A percentile compares a stretch with the other conserved stretches of the same genome.
Evolutionary conservation across 148 eudicot species (phyloP).

Genomic region (Polygonum aviculare): DNA sequence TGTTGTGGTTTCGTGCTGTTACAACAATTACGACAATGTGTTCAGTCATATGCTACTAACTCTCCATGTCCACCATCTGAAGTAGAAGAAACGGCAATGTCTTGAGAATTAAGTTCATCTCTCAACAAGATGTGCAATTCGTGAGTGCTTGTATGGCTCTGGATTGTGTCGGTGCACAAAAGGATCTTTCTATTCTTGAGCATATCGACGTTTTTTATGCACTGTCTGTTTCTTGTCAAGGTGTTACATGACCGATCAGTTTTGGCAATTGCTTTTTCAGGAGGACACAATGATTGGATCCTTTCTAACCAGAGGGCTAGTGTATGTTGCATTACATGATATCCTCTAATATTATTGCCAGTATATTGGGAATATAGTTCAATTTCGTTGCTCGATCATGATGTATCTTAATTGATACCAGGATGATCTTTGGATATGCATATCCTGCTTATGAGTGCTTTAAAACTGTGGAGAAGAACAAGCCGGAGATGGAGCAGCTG

Average conservation of each 20-base stretch:
- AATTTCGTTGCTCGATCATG: background rate
- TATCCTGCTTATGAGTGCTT: constrained; percentile 93
- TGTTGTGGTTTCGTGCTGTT: background rate
- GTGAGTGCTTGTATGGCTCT: background rate
- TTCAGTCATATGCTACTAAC: background rate
- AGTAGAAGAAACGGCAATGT: background rate
- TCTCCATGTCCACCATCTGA: constrained; percentile 1
- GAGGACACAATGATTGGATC: constrained; percentile 74
- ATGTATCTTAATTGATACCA: constrained; percentile 13
- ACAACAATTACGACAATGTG: background rate
- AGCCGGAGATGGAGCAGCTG: constrained; percentile 81
- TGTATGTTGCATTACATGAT: constrained; percentile 39
- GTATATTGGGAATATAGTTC: background rate
- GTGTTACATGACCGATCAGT: background rate
- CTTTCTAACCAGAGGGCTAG: constrained; percentile 73
- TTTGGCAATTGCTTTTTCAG: constrained; percentile 23
- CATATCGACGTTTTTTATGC: background rate
- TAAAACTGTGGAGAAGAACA: constrained; percentile 76
- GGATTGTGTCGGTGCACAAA: background rate
- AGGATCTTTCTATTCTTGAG: background rate
- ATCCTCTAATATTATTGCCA: background rate
- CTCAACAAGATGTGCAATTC: background rate
- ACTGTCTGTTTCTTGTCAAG: background rate
- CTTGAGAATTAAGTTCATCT: background rate
- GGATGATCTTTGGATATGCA: constrained; percentile 87